Conservation (phyloP, 495 filamentous ascomycete species). For the Xylaria bambusicola region DNA sequence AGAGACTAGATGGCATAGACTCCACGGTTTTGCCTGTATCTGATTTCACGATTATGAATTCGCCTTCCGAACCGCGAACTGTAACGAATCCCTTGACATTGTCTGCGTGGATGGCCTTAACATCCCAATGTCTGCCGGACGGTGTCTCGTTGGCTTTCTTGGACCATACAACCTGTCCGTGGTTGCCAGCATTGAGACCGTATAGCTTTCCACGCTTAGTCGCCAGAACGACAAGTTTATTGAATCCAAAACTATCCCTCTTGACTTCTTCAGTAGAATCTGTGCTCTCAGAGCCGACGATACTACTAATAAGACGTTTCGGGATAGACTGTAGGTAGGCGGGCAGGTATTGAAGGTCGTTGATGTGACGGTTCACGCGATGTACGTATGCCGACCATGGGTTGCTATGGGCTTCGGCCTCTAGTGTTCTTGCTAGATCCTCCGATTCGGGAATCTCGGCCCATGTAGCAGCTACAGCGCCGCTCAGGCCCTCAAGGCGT, state of each 20-base stretch:
- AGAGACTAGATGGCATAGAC: slow-evolving; percentile 37
- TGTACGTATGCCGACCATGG: slow-evolving; percentile 80
- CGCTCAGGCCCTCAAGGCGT: slow-evolving; percentile 77
- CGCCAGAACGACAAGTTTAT: slow-evolving; percentile 78
- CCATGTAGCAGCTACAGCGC: slow-evolving; percentile 74
- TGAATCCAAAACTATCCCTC: slow-evolving; percentile 83
- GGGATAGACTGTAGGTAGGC: slow-evolving; percentile 69
- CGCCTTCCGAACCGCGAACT: slow-evolving; percentile 59
- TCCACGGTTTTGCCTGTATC: slow-evolving; percentile 59
- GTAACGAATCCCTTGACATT: slow-evolving; percentile 56
- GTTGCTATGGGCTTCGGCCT: slow-evolving; percentile 83
- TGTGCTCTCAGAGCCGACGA: slow-evolving; percentile 58
- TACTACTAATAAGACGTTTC: slow-evolving; percentile 63
- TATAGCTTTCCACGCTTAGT: slow-evolving; percentile 79
- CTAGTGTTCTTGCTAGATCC: slow-evolving; percentile 73
- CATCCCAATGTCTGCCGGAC: slow-evolving; percentile 59
- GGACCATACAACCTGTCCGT: slow-evolving; percentile 76
- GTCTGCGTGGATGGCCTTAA: slow-evolving; percentile 65
- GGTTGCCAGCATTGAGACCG: slow-evolving; percentile 73
- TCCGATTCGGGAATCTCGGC: slow-evolving; percentile 72
- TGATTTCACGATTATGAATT: slow-evolving; percentile 57
- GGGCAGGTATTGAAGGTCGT: slow-evolving; percentile 79
- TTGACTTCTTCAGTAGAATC: slow-evolving; percentile 54
- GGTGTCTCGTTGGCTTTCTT: slow-evolving; percentile 59
- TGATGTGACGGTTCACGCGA: slow-evolving; percentile 76